Conservation (phyloP, 352 stramenopile genomes). For the Phytophthora hibernalis region DNA sequence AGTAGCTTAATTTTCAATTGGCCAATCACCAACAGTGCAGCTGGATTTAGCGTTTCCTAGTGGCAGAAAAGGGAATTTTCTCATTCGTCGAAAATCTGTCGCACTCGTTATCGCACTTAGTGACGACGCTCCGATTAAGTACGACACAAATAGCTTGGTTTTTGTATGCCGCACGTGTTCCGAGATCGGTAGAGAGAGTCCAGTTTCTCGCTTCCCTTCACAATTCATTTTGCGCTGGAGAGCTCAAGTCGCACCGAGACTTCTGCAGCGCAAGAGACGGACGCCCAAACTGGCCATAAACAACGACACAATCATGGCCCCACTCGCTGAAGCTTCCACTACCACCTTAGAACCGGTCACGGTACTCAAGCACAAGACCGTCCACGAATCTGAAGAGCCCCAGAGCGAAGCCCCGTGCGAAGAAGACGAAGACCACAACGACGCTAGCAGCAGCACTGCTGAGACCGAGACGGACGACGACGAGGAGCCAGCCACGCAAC, state of each 20-base stretch:
- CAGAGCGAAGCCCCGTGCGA: slow-evolving; percentile 34
- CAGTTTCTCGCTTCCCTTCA: slow-evolving; percentile 23
- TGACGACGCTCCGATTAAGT: neutral
- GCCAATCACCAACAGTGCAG: neutral
- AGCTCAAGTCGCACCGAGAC: slow-evolving; percentile 12
- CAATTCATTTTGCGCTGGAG: slow-evolving; percentile 37
- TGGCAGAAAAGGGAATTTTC: slow-evolving; percentile 23
- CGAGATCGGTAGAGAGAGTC: slow-evolving; percentile 11
- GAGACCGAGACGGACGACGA: slow-evolving; percentile 12
- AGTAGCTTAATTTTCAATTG: slow-evolving; percentile 12
- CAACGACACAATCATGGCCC: slow-evolving; percentile 41
- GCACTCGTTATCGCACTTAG: slow-evolving; percentile 1
- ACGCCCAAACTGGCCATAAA: slow-evolving; percentile 35
- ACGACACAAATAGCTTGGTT: neutral
- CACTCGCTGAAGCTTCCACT: slow-evolving; percentile 35
- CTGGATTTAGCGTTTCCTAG: neutral
- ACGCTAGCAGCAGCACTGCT: neutral
- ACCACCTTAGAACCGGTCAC: slow-evolving; percentile 21
- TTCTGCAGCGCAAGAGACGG: slow-evolving; percentile 27
- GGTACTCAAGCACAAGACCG: slow-evolving; percentile 28
- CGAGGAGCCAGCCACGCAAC: slow-evolving; percentile 3
- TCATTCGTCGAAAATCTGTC: slow-evolving; percentile 11
- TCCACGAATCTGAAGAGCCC: slow-evolving; percentile 28
- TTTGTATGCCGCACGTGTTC: slow-evolving; percentile 8
- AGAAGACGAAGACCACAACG: slow-evolving; percentile 19